Evolutionary conservation across 2,329 filamentous ascomycete genomes (phyloP), one percentile per base, ranked within the genome.

Genomic region (Anthostomella pinea): DNA sequence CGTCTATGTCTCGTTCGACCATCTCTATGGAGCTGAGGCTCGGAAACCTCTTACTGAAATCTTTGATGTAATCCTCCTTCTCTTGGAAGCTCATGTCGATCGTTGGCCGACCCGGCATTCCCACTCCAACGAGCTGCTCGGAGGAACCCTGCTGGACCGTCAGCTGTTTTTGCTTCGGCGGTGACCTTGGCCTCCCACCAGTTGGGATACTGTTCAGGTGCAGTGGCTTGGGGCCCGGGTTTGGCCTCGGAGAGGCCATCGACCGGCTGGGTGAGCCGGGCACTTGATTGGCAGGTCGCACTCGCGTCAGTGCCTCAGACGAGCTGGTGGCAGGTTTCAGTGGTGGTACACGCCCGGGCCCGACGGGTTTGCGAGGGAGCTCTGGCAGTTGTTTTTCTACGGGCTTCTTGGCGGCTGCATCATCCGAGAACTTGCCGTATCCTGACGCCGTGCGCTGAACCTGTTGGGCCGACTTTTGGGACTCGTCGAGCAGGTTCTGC

Each of bases 11-110:
- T 42, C 81, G 78, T 65, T 93, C 86, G n/a, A 88, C 84, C 81
- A 91, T 86, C 67, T 96, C 90, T 50, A 96, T 77, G 8, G 87
- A 78, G 38, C 81, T 83, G 40, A 97, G 67, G 58, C 85, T 94
- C 1, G 91, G 91, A 63, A 89, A 96, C 40, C 88, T 73, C 63
- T 89, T 89, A 43, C 82, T 83, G 59, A 97, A 96, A 56, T 87
- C 64, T 41, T 66, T 63, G 28, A 83, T 61, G 53, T 83, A 83
- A 49, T 89, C 85, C 29, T 81, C 79, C 56, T 71, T 77, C 51
- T 82, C 73, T 46, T 70, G 66, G 3, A 66, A 58, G 36, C 68
- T 72, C 76, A 79, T 80, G 27, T 76, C 72, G 39, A 77, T 55
- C 33, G 65, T 58, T 3, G 73, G 69, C 43, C 72, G 68, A 1